Base-by-base conservation (phyloP, 345 rosid genomes). In the Arabis hirsuta region DNA sequence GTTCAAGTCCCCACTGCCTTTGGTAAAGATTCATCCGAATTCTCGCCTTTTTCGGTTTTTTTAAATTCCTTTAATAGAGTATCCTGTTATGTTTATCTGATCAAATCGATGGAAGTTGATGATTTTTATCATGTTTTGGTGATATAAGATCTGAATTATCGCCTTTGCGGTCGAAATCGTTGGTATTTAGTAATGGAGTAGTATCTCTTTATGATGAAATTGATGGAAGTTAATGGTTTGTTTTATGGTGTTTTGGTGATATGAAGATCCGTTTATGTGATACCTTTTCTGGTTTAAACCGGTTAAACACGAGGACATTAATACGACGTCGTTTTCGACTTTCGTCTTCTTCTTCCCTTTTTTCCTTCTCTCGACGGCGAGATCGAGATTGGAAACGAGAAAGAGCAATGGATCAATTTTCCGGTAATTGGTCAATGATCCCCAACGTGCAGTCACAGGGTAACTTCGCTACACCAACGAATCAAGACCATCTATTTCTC, bases 401-500 rank as follows among this genome's bases (percentile, higher is more conserved):
- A 8, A 9, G 41, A 41, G 7, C 0, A n/a, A 76, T 69, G 75
- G 74, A 63, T 71, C 84, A 84, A 3, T 84, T 76, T 68, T 19
- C 83, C 0, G 87, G 9, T 4, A 77, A 78, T 57, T 84, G 88
- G 85, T 74, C 78, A 13, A 75, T 81, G 86, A 84, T 88, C 48
- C 84, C 87, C 3, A 78, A 72, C 78, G 74, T 76, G 26, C 83
- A 79, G 3, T 36, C 81, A 39, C 87, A 76, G 72, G 76, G 78
- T 59, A 83, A 78, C 81, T 76, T 72, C 62, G 79, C 81, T 45
- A 81, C 89, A 58, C 81, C 83, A 4, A 42, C 87, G 12, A 84
- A 76, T 84, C 91, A 86, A 69, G 91, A 83, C 78, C 83, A 81
- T 76, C 55, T 86, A 72, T 83, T 74, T 67, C 80, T 54, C 81